These are phyloP conservation scores for Zanthoxylum bungeanum DNA, from an alignment of 345 rosid genomes.

Conservation along the genomic window DNA sequence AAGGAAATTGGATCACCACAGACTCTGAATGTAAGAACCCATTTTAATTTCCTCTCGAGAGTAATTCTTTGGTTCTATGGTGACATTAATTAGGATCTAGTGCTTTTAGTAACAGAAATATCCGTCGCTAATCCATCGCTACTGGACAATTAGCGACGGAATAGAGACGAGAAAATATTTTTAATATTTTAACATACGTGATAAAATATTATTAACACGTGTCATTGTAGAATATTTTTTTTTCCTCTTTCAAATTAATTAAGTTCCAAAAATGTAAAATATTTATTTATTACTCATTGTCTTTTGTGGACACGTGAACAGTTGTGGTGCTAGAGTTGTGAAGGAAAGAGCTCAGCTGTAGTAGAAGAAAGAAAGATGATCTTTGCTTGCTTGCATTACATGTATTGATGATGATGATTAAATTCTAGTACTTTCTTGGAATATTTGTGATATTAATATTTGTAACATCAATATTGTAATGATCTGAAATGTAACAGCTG, in stretches of 20 bases:
- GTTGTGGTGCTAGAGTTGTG: conserved; percentile 92
- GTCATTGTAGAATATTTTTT: too few relatives aligned
- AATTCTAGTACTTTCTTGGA: neutral
- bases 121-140: too few relatives aligned
- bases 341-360: conserved; percentile 16
- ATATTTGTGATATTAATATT: neutral
- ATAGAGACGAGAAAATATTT: too few relatives aligned
- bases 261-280: neutral
- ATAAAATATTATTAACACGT: too few relatives aligned
- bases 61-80: too few relatives aligned
- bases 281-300: neutral
- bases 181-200: too few relatives aligned
- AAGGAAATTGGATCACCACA: conserved; percentile 90
- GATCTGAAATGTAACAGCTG: neutral
- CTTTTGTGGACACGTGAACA: conserved; percentile 33
- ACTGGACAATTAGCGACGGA: too few relatives aligned
- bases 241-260: neutral
- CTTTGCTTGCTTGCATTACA: neutral
- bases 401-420: neutral
- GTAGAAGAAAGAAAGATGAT: neutral
- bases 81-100: too few relatives aligned
- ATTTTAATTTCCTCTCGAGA: neutral
- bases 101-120: too few relatives aligned
- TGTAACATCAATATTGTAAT: neutral
- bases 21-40: conserved; percentile 74